A percentile compares a stretch with the other conserved stretches of the same genome.
These are phyloP conservation scores for Collybiopsis luxurians DNA, from an alignment of 768 basidiomycete species.

Conservation along the genomic window DNA sequence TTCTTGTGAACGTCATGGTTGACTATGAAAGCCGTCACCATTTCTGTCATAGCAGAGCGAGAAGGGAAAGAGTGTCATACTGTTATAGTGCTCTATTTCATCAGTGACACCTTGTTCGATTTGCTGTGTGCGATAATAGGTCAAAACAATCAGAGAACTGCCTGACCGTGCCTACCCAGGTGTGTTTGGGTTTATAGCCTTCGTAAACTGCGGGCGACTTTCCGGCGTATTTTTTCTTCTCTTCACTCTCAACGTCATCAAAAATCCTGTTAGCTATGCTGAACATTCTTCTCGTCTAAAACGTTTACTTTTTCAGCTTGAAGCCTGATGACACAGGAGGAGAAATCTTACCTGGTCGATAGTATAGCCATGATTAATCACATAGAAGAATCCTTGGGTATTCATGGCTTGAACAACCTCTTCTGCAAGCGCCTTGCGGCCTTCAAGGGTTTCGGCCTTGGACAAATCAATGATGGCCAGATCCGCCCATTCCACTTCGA, in stretches of 20 bases:
- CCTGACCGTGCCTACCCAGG: constrained; percentile 52
- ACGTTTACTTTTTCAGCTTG: not conserved
- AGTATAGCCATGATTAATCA: constrained; percentile 45
- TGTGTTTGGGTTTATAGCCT: constrained; percentile 53
- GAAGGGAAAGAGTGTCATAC: constrained; percentile 30
- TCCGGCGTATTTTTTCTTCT: constrained; percentile 40
- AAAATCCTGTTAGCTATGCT: constrained; percentile 49
- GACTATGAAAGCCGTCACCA: constrained; percentile 30
- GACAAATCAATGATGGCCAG: constrained; percentile 53
- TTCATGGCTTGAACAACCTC: constrained; percentile 46
- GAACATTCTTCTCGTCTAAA: constrained; percentile 44
- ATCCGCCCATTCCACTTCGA: constrained; percentile 42
- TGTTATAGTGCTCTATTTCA: constrained; percentile 62
- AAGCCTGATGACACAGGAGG: not conserved
- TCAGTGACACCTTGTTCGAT: constrained; percentile 62
- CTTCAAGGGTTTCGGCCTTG: constrained; percentile 33
- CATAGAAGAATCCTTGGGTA: constrained; percentile 46
- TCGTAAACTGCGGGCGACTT: constrained; percentile 47
- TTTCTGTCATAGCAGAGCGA: no score
- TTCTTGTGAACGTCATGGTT: constrained; percentile 46
- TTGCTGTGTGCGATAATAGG: constrained; percentile 34
- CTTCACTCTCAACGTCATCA: constrained; percentile 33
- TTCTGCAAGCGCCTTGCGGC: constrained; percentile 31
- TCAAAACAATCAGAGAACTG: not conserved
- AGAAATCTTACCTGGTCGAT: constrained; percentile 28